Conservation (phyloP, 2,329 filamentous ascomycete species). For the Ascosphaera pollenicola region DNA sequence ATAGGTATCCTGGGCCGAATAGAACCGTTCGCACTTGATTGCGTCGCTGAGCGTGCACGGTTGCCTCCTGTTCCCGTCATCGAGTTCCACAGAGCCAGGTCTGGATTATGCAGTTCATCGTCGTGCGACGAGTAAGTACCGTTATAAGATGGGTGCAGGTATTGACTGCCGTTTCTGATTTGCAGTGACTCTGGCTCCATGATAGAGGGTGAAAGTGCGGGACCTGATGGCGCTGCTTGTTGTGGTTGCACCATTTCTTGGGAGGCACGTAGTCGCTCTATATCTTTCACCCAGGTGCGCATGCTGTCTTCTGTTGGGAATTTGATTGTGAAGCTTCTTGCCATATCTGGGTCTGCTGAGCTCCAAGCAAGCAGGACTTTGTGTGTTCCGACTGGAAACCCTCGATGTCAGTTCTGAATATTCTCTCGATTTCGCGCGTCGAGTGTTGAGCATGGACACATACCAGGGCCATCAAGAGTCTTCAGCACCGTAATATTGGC, state of each 20-base stretch:
- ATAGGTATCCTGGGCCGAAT: conserved; percentile 44
- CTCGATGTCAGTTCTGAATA: too few species aligned
- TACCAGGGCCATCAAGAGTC: conserved; percentile 70
- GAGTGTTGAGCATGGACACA: too few species aligned
- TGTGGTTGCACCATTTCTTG: conserved; percentile 16
- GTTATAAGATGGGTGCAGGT: too few species aligned
- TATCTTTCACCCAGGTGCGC: conserved; percentile 71
- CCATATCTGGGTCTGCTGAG: conserved; percentile 53
- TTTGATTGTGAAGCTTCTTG: conserved; percentile 90
- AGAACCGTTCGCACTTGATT: too few species aligned
- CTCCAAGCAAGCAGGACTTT: conserved; percentile 98
- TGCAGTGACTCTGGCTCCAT: too few species aligned
- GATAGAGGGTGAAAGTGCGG: too few species aligned
- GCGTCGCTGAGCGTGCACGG: conserved; percentile 11
- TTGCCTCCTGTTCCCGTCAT: conserved; percentile 36
- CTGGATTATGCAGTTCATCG: too few species aligned
- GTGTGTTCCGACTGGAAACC: conserved; percentile 47
- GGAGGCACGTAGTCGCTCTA: conserved; percentile 48
- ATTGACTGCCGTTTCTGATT: too few species aligned
- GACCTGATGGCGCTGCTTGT: too few species aligned
- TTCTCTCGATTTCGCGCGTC: too few species aligned
- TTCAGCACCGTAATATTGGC: conserved; percentile 94
- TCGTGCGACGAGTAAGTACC: too few species aligned
- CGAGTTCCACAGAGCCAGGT: conserved; percentile 13
- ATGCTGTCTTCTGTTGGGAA: conserved; percentile 81